Base-by-base conservation (phyloP, 2,329 filamentous ascomycete genomes). In the Aureobasidium sp. region DNA sequence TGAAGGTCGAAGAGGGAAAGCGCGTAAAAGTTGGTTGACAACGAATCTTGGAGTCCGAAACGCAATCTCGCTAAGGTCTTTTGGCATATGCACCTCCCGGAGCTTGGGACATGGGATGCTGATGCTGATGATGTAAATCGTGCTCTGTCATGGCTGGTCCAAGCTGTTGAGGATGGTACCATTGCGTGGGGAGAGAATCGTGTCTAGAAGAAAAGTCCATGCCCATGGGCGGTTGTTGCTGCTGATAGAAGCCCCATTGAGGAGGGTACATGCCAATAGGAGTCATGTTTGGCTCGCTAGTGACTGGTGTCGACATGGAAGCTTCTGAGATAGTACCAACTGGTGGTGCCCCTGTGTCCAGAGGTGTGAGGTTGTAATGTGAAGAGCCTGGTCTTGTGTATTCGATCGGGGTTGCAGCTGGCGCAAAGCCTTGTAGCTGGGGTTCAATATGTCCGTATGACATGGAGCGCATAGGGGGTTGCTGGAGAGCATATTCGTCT, bases 371-470 rank as follows among this genome's bases (percentile, higher is more conserved):
- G 8, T 23, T 47, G 37, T 57, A 61, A 21, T 61, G 40, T 35
- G 60, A 35, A 8, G 60, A 57, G n/a, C 50, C 35, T 42, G 40
- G 50, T 50, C 60, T 47, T 11, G 50, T 40, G 31, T 45, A 61
- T 40, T 57, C 60, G 10, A 47, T 50, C 15, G 50, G 38, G 5
- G 23, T 17, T 9, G 35, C 40, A 37, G 60, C 9, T 8, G 50
- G 60, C 19, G 38, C 50, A 42, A 57, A 57, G 17, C 25, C 17
- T 35, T 35, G 31, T 11, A 57, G 8, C 17, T 42, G 31, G 13
- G 50, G 53, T 17, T 65, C 63, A 13, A 65, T 53, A 11, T 65
- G 57, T 7, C 63, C 63, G 46, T 65, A 65, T 7, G 64, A 65
- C 46, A 63, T 59, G 19, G 65, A 64, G 50, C 64, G 62, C 45